phyloP scores from a whole-genome alignment of 345 rosid genomes.

The Balakata baccata region DNA sequence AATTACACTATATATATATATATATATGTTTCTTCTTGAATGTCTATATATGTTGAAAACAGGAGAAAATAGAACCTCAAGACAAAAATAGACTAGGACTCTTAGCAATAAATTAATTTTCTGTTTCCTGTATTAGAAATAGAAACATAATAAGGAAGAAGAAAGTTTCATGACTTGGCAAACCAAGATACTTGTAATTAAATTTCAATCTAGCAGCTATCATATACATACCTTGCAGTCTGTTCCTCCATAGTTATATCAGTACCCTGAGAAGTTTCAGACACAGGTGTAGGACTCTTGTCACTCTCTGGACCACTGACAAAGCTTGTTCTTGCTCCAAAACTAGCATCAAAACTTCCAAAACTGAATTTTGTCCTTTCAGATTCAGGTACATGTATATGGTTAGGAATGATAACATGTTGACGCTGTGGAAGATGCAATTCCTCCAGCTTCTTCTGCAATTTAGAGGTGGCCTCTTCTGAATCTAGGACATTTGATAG shows the following conservation, averaged over 20 bases:
- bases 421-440: slow-evolving; percentile 71
- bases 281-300: slow-evolving; percentile 54
- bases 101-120: background rate
- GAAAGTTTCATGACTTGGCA: background rate
- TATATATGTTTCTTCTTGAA: background rate
- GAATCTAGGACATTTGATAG: slow-evolving; percentile 40
- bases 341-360: slow-evolving; percentile 88
- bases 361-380: slow-evolving; percentile 82
- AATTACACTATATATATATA: background rate
- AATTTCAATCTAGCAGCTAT: slow-evolving; percentile 7
- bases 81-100: background rate
- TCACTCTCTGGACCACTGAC: slow-evolving; percentile 52
- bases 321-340: slow-evolving; percentile 47
- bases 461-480: slow-evolving; percentile 56
- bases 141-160: background rate
- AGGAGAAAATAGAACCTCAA: background rate
- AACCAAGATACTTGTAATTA: slow-evolving; percentile 2
- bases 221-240: slow-evolving; percentile 49
- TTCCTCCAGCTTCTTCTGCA: slow-evolving; percentile 71
- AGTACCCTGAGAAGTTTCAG: slow-evolving; percentile 58
- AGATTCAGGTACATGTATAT: slow-evolving; percentile 92
- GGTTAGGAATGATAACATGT: slow-evolving; percentile 87
- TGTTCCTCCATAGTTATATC: slow-evolving; percentile 57
- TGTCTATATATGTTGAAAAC: background rate
- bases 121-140: background rate